A percentile compares a stretch with the other conserved stretches of the same genome.
These are phyloP conservation scores for Colletotrichum filicis DNA, from an alignment of 2,329 filamentous ascomycete genomes.

Conservation along the genomic window DNA sequence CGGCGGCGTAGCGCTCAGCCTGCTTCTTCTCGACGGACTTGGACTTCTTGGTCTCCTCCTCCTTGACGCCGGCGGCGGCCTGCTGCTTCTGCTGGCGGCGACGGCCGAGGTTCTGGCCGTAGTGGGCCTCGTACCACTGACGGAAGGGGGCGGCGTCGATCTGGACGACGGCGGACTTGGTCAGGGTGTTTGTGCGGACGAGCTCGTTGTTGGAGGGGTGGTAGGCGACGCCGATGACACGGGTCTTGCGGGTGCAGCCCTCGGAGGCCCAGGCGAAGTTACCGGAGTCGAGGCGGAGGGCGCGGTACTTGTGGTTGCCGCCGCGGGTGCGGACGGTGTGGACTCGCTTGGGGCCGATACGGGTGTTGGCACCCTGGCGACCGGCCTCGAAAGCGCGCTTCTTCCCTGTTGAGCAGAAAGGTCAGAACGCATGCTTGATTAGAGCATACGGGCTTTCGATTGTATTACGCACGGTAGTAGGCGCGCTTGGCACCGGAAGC, in stretches of 20 bases:
- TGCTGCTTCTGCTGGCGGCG: slow-evolving; percentile 86
- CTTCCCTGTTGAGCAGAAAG: slow-evolving; percentile 77
- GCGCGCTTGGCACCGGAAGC: slow-evolving; percentile 98
- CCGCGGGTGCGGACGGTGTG: slow-evolving; percentile 97
- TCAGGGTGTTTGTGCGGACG: slow-evolving; percentile 99
- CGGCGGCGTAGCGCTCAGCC: slow-evolving; percentile 81
- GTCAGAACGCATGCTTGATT: slow-evolving; percentile 77
- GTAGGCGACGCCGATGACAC: slow-evolving; percentile 98
- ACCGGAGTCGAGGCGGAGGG: slow-evolving; percentile 96
- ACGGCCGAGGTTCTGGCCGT: slow-evolving; percentile 89
- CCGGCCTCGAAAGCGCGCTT: slow-evolving; percentile 99
- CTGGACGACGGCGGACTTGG: slow-evolving; percentile 98
- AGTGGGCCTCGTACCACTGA: slow-evolving; percentile 99
- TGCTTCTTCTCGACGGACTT: slow-evolving; percentile 98
- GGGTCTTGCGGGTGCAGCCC: slow-evolving; percentile 97
- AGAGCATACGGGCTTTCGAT: slow-evolving; percentile 76
- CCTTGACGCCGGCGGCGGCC: slow-evolving; percentile 65
- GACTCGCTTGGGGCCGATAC: slow-evolving; percentile 97
- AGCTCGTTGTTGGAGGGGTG: slow-evolving; percentile 99
- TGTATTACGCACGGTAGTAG: slow-evolving; percentile 81
- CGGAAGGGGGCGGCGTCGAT: slow-evolving; percentile 98
- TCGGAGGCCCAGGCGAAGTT: slow-evolving; percentile 99
- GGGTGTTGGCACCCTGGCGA: slow-evolving; percentile 99
- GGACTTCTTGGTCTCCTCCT: slow-evolving; percentile 88
- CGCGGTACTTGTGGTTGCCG: slow-evolving; percentile 99